phyloP scores from a whole-genome alignment of 495 filamentous ascomycete species.

The Lichina pygmaea region DNA sequence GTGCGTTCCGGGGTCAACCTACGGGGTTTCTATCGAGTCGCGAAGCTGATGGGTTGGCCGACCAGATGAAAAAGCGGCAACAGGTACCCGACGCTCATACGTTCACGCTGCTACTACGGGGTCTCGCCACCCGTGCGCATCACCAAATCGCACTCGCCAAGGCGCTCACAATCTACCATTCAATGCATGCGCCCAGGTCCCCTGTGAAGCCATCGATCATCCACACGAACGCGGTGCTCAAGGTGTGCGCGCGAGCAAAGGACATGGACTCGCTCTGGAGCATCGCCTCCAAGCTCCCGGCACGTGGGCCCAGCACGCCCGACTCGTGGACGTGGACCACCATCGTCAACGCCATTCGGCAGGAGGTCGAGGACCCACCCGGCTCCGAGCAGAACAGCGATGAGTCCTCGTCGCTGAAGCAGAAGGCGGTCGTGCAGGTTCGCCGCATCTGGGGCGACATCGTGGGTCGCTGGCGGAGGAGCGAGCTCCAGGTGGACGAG shows the following conservation, averaged over 20 bases:
- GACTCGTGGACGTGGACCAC: slow-evolving; percentile 50
- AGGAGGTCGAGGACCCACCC: slow-evolving; percentile 8
- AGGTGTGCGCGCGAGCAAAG: slow-evolving; percentile 39
- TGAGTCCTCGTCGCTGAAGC: slow-evolving; percentile 7
- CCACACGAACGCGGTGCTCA: slow-evolving; percentile 67
- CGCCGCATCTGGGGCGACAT: slow-evolving; percentile 61
- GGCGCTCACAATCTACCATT: slow-evolving; percentile 43
- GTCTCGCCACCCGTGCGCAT: slow-evolving; percentile 28
- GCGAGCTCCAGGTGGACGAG: slow-evolving; percentile 42
- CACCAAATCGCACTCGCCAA: slow-evolving; percentile 24
- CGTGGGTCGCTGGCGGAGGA: slow-evolving; percentile 38
- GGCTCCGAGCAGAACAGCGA: neutral
- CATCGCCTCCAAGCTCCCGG: slow-evolving; percentile 35
- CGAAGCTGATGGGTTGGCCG: neutral
- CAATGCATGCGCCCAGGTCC: slow-evolving; percentile 29
- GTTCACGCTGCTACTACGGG: slow-evolving; percentile 60
- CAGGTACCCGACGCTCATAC: slow-evolving; percentile 48
- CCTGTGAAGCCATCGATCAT: slow-evolving; percentile 37
- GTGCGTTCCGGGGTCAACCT: slow-evolving; percentile 16
- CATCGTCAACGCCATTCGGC: slow-evolving; percentile 43
- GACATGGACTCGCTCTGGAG: slow-evolving; percentile 55
- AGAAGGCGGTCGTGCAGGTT: slow-evolving; percentile 23
- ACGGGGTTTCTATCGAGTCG: neutral
- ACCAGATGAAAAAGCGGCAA: slow-evolving; percentile 79
- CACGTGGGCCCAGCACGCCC: slow-evolving; percentile 29